Evolutionary conservation across 306 rosid genomes (phyloP), one percentile per base, ranked within the genome.

Genomic region (Casuarina glauca): DNA sequence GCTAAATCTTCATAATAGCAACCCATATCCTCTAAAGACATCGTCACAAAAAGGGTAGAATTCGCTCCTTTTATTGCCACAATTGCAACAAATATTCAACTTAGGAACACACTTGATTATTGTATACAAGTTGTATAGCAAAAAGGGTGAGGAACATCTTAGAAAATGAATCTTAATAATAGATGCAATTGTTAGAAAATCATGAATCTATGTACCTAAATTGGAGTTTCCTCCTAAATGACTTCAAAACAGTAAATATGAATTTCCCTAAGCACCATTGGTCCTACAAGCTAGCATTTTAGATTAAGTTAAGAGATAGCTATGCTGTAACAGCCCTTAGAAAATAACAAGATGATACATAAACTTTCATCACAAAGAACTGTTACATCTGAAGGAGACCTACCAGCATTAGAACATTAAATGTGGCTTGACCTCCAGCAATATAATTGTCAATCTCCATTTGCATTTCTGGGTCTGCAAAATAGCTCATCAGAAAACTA

Each of bases 381-480:
- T 50, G 50, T 39, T 45, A 20, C 62, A 46, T 52, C 49, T 75
- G 73, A 75, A 75, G 20, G 44, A 76, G 61, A 73, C 85, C 45
- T 78, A 87, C 91, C 89, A 87, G 80, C 41, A 88, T 71, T 36
- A 6, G 82, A 73, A 85, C 87, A 67, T 49, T 70, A 74, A 85
- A 88, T 3, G 75, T 66, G 64, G 89, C 91, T 44, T 85, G 81
- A 76, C 91, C 89, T 84, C 72, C 74, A 11, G 86, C 77, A 51
- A 85, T 72, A 76, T 83, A 11, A 4, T 73, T 61, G 74, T 88
- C 84, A 78, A 85, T 88, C 82, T 88, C 91, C 83, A 44, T 74
- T 81, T 88, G 87, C 91, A 85, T 88, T 61, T 83, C 83, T 2
- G 73, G 89, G 79, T 88, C 91, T 85, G 79, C 35, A 81, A 78